Evolutionary conservation across 495 filamentous ascomycete species (phyloP).

Genomic region (Bombardia bombarda): DNA sequence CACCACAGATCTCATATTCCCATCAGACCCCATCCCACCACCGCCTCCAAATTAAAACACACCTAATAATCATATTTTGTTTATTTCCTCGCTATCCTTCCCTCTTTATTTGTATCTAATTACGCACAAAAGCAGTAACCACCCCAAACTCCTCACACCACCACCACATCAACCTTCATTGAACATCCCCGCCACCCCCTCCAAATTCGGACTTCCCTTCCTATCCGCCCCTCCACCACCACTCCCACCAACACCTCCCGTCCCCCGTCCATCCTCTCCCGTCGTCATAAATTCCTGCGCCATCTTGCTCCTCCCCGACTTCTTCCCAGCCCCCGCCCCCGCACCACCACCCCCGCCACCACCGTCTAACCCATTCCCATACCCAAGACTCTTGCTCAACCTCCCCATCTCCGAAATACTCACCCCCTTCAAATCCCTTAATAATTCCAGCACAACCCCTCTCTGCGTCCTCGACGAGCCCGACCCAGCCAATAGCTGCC

Average conservation of each 20-base stretch:
- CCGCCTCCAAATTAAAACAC: no score
- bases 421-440: slow-evolving; percentile 78
- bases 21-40: no score
- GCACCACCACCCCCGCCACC: background rate
- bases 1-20: no score
- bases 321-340: slow-evolving; percentile 11
- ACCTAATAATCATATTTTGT: no score
- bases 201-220: slow-evolving; percentile 31
- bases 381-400: slow-evolving; percentile 42
- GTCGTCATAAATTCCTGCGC: slow-evolving; percentile 49
- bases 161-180: no score
- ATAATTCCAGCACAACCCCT: slow-evolving; percentile 74
- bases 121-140: no score
- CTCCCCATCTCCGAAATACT: slow-evolving; percentile 91
- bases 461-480: slow-evolving; percentile 70
- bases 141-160: no score
- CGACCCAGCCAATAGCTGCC: no score
- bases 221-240: slow-evolving; percentile 7
- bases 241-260: background rate
- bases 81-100: no score
- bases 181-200: slow-evolving; percentile 38
- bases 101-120: no score
- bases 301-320: slow-evolving; percentile 43
- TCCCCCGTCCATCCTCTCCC: background rate
- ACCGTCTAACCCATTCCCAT: slow-evolving; percentile 5